A percentile compares a stretch with the other conserved stretches of the same genome.
Conservation (phyloP, 2,329 filamentous ascomycete species). For the Neocucurbitaria cava region DNA sequence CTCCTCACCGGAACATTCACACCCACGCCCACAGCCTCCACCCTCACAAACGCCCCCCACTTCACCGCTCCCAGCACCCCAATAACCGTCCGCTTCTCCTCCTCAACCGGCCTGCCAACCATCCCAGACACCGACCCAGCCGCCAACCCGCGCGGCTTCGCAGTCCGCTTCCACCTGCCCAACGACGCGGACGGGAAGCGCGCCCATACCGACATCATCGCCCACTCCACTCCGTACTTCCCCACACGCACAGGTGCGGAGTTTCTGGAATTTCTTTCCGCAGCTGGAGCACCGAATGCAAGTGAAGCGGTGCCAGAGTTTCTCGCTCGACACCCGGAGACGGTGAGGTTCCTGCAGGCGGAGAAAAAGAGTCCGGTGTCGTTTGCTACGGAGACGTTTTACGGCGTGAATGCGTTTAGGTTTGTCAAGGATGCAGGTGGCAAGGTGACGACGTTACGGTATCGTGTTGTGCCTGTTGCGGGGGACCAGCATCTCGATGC, state of each 20-base stretch:
- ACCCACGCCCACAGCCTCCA: too few species aligned
- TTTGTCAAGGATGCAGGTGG: constrained; percentile 53
- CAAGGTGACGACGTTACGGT: constrained; percentile 57
- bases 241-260: constrained; percentile 60
- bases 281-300: constrained; percentile 43
- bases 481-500: constrained; percentile 52
- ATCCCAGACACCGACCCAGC: constrained; percentile 59
- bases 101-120: constrained; percentile 58
- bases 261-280: too few species aligned
- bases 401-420: constrained; percentile 59
- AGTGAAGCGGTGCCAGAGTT: constrained; percentile 50
- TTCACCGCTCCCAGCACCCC: constrained; percentile 56
- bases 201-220: constrained; percentile 64
- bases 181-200: constrained; percentile 45
- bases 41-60: constrained; percentile 58
- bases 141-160: constrained; percentile 57
- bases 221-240: constrained; percentile 61
- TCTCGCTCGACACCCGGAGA: constrained; percentile 55
- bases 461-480: constrained; percentile 56
- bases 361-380: constrained; percentile 60
- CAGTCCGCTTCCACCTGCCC: constrained; percentile 59
- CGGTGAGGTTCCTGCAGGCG: constrained; percentile 56
- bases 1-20: constrained; percentile 54
- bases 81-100: constrained; percentile 60
- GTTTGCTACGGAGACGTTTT: constrained; percentile 59